A percentile compares a stretch with the other conserved stretches of the same genome.
These are phyloP conservation scores for Megacollybia marginata DNA, from an alignment of 768 basidiomycete species.

Conservation along the genomic window DNA sequence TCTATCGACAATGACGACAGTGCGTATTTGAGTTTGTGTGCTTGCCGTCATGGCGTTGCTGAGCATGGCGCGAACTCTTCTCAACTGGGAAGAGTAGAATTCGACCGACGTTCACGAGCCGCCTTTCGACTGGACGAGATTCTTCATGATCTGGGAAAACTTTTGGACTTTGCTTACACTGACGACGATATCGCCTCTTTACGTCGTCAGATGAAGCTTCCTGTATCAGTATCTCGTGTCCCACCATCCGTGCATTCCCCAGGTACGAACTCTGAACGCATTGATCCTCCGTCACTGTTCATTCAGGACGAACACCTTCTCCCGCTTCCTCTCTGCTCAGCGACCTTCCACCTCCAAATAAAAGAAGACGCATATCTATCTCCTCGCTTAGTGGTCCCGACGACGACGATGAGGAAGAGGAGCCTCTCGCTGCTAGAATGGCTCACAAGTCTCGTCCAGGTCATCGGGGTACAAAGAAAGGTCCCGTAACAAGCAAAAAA, in stretches of 20 bases:
- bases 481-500: conserved; percentile 21
- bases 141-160: conserved; percentile 69
- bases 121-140: conserved; percentile 79
- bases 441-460: conserved; percentile 13
- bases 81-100: conserved; percentile 53
- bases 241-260: conserved; percentile 26
- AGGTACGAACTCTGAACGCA: conserved; percentile 28
- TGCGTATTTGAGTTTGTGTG: conserved; percentile 53
- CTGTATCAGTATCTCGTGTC: conserved; percentile 25
- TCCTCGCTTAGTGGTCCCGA: conserved; percentile 51
- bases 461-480: conserved; percentile 5
- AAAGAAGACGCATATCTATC: conserved; percentile 45
- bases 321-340: conserved; percentile 37
- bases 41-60: conserved; percentile 59
- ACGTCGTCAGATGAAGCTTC: conserved; percentile 60
- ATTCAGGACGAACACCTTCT: conserved; percentile 18
- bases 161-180: conserved; percentile 74
- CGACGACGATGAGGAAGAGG: conserved; percentile 42
- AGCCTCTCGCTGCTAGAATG: conserved; percentile 46
- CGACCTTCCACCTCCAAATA: conserved; percentile 40
- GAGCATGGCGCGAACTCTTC: conserved; percentile 63
- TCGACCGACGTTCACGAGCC: conserved; percentile 62
- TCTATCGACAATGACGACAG: conserved; percentile 55
- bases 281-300: conserved; percentile 15
- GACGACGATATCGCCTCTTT: conserved; percentile 65